phyloP scores from a whole-genome alignment of 1,284 basidiomycete species.

The Melampsora medusae region DNA sequence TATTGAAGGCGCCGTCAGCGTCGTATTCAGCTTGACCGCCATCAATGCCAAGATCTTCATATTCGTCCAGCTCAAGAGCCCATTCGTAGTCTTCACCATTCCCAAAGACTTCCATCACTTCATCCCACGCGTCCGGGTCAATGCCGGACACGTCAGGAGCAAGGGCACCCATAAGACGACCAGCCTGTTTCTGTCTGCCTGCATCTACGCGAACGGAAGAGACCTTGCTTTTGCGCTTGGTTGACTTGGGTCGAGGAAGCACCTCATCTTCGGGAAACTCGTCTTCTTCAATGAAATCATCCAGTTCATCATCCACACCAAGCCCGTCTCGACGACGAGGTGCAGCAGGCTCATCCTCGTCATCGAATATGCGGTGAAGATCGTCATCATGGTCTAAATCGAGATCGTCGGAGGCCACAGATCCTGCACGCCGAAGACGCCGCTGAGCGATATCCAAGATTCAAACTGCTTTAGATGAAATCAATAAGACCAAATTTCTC shows the following conservation, averaged over 20 bases:
- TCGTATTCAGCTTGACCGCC: conserved; percentile 73
- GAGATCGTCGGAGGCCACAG: conserved; percentile 70
- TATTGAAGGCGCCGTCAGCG: conserved; percentile 60
- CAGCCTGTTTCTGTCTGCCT: conserved; percentile 69
- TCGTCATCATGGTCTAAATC: conserved; percentile 52
- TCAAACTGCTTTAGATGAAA: conserved; percentile 58
- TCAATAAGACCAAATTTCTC: background rate
- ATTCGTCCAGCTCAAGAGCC: conserved; percentile 76
- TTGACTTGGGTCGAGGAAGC: conserved; percentile 29
- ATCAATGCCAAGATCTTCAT: conserved; percentile 63
- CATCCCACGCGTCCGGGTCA: conserved; percentile 79
- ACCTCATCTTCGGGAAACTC: conserved; percentile 42
- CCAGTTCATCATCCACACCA: conserved; percentile 38
- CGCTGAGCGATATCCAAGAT: conserved; percentile 51
- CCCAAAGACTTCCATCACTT: conserved; percentile 94
- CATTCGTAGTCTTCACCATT: conserved; percentile 95
- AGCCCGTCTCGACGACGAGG: conserved; percentile 25
- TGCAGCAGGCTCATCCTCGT: conserved; percentile 28
- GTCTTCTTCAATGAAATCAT: conserved; percentile 45
- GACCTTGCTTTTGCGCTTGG: conserved; percentile 45
- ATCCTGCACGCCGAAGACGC: conserved; percentile 57
- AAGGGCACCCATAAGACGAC: conserved; percentile 55
- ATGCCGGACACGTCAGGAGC: conserved; percentile 49
- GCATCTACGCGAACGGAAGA: conserved; percentile 58
- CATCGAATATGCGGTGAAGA: conserved; percentile 44